Evolutionary conservation across 805 yeast species (phyloP).

Genomic region (Metschnikowia drakensbergensis): DNA sequence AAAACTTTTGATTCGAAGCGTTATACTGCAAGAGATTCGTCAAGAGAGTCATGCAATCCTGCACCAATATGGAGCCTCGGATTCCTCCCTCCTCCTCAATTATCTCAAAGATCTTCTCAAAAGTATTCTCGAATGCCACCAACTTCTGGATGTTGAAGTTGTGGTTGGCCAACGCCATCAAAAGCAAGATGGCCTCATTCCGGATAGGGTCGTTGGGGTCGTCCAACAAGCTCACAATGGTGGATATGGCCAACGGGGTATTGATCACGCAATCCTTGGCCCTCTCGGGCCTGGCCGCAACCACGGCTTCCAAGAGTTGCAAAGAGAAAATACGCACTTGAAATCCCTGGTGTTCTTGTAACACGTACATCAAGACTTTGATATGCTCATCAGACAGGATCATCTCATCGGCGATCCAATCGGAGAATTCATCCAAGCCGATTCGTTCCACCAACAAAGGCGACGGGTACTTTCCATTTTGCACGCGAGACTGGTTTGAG

Average conservation of each 20-base stretch:
- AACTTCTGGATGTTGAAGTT: constrained; percentile 85
- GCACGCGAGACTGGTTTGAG: constrained; percentile 66
- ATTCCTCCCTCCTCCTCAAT: constrained; percentile 86
- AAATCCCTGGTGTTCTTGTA: constrained; percentile 56
- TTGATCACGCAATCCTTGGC: constrained; percentile 70
- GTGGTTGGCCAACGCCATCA: constrained; percentile 77
- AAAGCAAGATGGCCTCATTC: constrained; percentile 79
- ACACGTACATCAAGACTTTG: constrained; percentile 34
- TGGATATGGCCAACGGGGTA: constrained; percentile 76
- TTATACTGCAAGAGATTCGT: constrained; percentile 74
- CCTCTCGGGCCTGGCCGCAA: constrained; percentile 67
- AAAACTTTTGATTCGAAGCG: constrained; percentile 84
- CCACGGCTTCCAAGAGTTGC: constrained; percentile 80
- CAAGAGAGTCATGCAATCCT: constrained; percentile 78
- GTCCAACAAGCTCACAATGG: constrained; percentile 54
- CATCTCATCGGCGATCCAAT: constrained; percentile 94
- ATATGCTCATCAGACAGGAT: constrained; percentile 48
- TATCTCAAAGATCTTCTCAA: constrained; percentile 75
- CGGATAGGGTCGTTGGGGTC: constrained; percentile 72
- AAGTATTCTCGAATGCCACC: constrained; percentile 91
- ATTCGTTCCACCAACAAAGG: constrained; percentile 58
- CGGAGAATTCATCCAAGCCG: constrained; percentile 75
- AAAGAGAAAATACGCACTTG: constrained; percentile 77
- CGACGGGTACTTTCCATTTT: constrained; percentile 76
- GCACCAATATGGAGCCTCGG: constrained; percentile 84